Conservation (phyloP, 192 early-diverging fungal genomes). For the Backusella parvicylindrica region DNA sequence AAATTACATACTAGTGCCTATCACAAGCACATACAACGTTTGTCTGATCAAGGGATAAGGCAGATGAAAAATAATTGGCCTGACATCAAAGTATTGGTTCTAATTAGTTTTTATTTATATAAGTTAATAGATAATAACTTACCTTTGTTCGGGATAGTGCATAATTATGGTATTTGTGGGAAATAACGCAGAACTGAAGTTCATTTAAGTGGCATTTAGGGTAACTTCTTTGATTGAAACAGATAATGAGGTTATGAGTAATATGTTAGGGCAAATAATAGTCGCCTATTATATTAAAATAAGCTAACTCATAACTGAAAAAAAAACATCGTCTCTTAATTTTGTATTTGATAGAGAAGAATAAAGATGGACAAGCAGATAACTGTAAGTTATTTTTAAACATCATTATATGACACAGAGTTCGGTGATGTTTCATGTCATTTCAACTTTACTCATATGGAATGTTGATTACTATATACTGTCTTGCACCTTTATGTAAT, state of each 20-base stretch:
- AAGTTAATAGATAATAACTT: background rate
- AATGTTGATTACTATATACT: conserved; percentile 28
- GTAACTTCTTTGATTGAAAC: background rate
- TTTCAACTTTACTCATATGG: conserved; percentile 39
- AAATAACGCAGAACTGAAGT: background rate
- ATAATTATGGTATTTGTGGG: background rate
- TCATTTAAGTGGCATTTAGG: background rate
- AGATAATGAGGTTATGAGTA: background rate
- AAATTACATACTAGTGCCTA: background rate
- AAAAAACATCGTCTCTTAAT: background rate
- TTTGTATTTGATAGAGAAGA: background rate
- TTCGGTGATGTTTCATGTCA: conserved; percentile 31
- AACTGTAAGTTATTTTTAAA: background rate
- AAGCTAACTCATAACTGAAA: no score
- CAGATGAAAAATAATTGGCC: background rate
- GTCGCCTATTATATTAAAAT: no score
- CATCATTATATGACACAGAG: background rate
- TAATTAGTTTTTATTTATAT: background rate
- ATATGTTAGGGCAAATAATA: no score
- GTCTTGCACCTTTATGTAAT: conserved; percentile 21
- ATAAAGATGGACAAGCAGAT: background rate
- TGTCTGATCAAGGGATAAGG: background rate
- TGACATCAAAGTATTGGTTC: background rate
- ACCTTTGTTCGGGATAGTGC: background rate
- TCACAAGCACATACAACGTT: background rate